phyloP scores from a whole-genome alignment of 2,329 filamentous ascomycete genomes.

The Penicillium sp. region DNA sequence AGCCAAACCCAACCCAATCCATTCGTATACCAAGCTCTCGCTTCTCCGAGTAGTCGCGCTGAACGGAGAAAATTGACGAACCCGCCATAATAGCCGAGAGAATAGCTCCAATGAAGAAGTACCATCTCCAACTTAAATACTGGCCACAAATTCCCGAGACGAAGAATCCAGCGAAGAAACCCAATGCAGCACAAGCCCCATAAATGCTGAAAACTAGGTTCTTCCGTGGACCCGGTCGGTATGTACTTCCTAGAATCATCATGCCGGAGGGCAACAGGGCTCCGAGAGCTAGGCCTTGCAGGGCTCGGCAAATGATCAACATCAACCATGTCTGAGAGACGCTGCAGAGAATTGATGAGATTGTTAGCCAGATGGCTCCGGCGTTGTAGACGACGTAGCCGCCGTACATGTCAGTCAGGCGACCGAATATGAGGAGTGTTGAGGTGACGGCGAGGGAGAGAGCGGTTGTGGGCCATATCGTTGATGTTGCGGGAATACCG shows the following conservation, averaged over 20 bases:
- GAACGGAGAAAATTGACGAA: slow-evolving; percentile 57
- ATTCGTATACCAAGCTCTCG: slow-evolving; percentile 58
- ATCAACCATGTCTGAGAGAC: slow-evolving; percentile 72
- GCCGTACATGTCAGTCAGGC: slow-evolving; percentile 67
- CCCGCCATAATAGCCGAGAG: slow-evolving; percentile 55
- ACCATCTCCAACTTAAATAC: slow-evolving; percentile 67
- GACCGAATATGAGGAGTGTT: slow-evolving; percentile 61
- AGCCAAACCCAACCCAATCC: slow-evolving; percentile 70
- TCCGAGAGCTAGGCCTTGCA: slow-evolving; percentile 75
- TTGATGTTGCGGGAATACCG: slow-evolving; percentile 69
- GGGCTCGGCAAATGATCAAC: slow-evolving; percentile 74
- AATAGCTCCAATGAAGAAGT: slow-evolving; percentile 70
- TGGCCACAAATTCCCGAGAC: slow-evolving; percentile 65
- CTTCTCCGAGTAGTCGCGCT: slow-evolving; percentile 46
- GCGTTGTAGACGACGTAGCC: slow-evolving; percentile 68
- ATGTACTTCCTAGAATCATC: slow-evolving; percentile 68
- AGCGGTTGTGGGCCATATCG: slow-evolving; percentile 61
- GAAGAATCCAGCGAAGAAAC: slow-evolving; percentile 65
- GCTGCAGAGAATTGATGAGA: slow-evolving; percentile 73
- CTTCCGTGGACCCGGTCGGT: slow-evolving; percentile 71
- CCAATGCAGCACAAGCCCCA: slow-evolving; percentile 58
- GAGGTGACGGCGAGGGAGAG: slow-evolving; percentile 57
- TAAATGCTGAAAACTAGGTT: slow-evolving; percentile 70
- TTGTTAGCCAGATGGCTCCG: slow-evolving; percentile 66
- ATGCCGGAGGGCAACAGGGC: slow-evolving; percentile 74